phyloP scores from a whole-genome alignment of 257 asterid species.

The Gentiana macrophylla region DNA sequence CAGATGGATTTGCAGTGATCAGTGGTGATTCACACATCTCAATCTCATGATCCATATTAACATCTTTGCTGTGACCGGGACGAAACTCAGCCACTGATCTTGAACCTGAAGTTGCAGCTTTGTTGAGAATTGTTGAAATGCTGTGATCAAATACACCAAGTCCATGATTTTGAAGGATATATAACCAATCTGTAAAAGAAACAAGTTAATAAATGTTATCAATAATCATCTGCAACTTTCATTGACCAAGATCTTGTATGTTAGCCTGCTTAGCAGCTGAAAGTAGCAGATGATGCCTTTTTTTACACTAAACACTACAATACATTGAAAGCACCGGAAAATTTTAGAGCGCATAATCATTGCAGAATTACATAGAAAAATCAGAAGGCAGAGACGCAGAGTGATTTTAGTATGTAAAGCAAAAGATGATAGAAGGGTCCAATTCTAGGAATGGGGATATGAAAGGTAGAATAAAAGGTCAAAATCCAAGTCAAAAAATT shows the following conservation, averaged over 20 bases:
- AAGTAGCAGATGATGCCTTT: not conserved
- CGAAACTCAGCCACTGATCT: conserved; percentile 11
- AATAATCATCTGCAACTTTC: not conserved
- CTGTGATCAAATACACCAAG: conserved; percentile 27
- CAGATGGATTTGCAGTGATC: conserved; percentile 10
- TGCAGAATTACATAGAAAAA: not conserved
- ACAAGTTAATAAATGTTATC: not conserved
- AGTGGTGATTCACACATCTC: conserved; percentile 3
- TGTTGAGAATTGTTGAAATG: conserved; percentile 22
- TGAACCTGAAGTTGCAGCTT: conserved; percentile 19
- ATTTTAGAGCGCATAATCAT: not conserved
- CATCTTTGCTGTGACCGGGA: conserved; percentile 10
- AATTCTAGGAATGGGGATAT: too few species aligned
- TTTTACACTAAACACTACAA: not conserved
- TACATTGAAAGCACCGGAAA: not conserved
- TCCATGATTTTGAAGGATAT: conserved; percentile 40
- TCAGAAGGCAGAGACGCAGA: not conserved
- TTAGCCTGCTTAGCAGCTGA: conserved; percentile 1
- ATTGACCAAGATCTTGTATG: not conserved
- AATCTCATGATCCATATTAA: not conserved
- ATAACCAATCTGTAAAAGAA: conserved; percentile 43
- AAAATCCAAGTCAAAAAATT: too few species aligned
- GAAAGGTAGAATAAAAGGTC: too few species aligned
- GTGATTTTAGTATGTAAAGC: not conserved
- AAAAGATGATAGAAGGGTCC: not conserved